A percentile compares a stretch with the other conserved stretches of the same genome.
These are phyloP conservation scores for Taphrina pruni DNA, from an alignment of 1,139 yeast genomes.

Conservation along the genomic window DNA sequence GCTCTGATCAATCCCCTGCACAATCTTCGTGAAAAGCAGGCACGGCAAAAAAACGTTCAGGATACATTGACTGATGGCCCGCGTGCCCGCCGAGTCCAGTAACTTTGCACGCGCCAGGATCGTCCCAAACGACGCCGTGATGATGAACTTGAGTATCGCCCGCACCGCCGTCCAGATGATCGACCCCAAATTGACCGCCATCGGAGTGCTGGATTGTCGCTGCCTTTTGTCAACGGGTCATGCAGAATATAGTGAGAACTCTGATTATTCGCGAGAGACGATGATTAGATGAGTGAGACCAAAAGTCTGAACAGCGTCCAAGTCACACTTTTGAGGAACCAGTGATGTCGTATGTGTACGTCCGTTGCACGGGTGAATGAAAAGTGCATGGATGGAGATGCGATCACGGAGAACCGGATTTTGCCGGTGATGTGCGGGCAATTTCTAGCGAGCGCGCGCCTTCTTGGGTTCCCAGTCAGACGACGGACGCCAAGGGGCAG, in stretches of 20 bases:
- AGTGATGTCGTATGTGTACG: no score
- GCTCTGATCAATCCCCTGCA: slow-evolving; percentile 68
- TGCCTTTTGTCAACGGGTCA: no score
- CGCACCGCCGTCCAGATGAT: slow-evolving; percentile 39
- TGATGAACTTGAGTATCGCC: slow-evolving; percentile 33
- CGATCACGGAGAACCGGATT: background rate
- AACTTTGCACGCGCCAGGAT: slow-evolving; percentile 32
- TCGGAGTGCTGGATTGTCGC: background rate
- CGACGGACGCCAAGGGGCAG: no score
- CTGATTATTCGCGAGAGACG: no score
- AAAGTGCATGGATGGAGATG: background rate
- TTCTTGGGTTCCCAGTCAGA: no score
- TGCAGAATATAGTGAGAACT: no score
- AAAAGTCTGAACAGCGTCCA: no score
- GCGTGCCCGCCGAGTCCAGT: slow-evolving; percentile 31
- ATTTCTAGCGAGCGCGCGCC: background rate
- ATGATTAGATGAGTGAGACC: no score
- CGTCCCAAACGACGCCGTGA: slow-evolving; percentile 30
- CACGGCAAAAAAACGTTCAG: slow-evolving; percentile 73
- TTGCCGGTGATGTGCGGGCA: background rate
- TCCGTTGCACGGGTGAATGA: no score
- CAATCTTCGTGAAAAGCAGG: slow-evolving; percentile 76
- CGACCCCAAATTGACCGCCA: slow-evolving; percentile 32
- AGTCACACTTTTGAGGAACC: no score
- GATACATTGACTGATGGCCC: slow-evolving; percentile 36